Conservation (phyloP, 2,329 filamentous ascomycete species). For the Elsinoe necatrix region DNA sequence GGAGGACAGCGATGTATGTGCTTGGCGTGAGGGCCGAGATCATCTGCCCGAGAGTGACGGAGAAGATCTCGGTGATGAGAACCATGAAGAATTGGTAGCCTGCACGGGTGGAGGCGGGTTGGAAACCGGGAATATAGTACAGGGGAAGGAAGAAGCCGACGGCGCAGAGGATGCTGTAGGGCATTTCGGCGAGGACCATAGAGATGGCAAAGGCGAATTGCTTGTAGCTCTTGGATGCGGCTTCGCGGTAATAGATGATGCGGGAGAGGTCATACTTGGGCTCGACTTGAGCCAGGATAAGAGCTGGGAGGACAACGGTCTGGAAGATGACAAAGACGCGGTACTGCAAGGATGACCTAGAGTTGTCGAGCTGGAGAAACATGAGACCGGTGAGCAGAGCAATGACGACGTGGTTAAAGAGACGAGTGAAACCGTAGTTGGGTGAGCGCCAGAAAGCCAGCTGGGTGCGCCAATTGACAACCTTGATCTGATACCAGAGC, state of each 20-base stretch:
- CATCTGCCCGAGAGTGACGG: constrained; percentile 68
- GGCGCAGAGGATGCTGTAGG: constrained; percentile 72
- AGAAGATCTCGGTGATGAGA: constrained; percentile 74
- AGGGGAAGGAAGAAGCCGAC: constrained; percentile 73
- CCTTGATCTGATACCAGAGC: constrained; percentile 65
- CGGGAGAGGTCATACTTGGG: constrained; percentile 74
- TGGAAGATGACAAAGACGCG: constrained; percentile 88
- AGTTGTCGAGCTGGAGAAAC: constrained; percentile 69
- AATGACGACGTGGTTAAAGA: constrained; percentile 77
- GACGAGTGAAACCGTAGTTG: constrained; percentile 79
- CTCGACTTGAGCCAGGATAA: constrained; percentile 78
- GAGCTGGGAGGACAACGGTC: constrained; percentile 70
- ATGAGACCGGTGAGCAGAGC: constrained; percentile 70
- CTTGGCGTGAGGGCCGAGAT: constrained; percentile 70
- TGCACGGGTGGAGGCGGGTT: constrained; percentile 53
- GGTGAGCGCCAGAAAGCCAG: constrained; percentile 76
- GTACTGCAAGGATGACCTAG: constrained; percentile 69
- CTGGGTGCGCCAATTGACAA: constrained; percentile 65
- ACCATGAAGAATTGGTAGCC: constrained; percentile 85
- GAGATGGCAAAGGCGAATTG: constrained; percentile 68
- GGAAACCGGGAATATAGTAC: constrained; percentile 77
- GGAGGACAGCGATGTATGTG: constrained; percentile 67
- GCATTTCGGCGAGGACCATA: constrained; percentile 75
- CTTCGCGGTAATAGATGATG: constrained; percentile 77
- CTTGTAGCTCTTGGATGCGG: constrained; percentile 77